Evolutionary conservation across 1,284 basidiomycete species (phyloP).

Genomic region (Pseudozyma tsukubaensis): DNA sequence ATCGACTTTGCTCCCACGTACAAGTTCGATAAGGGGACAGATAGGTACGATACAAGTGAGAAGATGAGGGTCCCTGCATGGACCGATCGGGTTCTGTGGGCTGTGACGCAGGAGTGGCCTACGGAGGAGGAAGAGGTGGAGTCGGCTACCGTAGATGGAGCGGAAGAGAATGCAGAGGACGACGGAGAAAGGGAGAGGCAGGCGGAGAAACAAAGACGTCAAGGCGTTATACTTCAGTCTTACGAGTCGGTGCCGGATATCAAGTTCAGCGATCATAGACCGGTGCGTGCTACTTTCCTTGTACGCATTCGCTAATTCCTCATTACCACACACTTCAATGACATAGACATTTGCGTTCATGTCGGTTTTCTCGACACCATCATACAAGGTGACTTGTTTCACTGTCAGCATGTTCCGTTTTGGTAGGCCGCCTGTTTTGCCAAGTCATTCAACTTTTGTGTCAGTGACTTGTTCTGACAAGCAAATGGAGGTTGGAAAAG

Average conservation of each 20-base stretch:
- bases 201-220: slow-evolving; percentile 6
- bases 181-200: slow-evolving; percentile 3
- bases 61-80: slow-evolving; percentile 96
- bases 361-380: too few species aligned
- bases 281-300: slow-evolving; percentile 45
- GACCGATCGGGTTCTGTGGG: slow-evolving; percentile 79
- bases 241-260: slow-evolving; percentile 34
- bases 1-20: slow-evolving; percentile 89
- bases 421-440: not conserved
- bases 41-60: slow-evolving; percentile 92
- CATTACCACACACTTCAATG: too few species aligned
- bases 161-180: slow-evolving; percentile 18
- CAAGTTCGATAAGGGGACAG: slow-evolving; percentile 80
- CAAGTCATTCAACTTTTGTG: too few species aligned
- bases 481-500: too few species aligned
- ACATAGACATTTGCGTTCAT: too few species aligned
- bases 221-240: slow-evolving; percentile 32
- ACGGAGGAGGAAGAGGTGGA: slow-evolving; percentile 1
- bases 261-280: slow-evolving; percentile 49
- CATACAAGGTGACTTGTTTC: too few species aligned
- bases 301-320: slow-evolving; percentile 20
- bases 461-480: too few species aligned
- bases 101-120: slow-evolving; percentile 38
- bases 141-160: slow-evolving; percentile 3
- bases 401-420: not conserved